phyloP scores from a whole-genome alignment of 2,329 filamentous ascomycete species.

The Talaromyces sp. region DNA sequence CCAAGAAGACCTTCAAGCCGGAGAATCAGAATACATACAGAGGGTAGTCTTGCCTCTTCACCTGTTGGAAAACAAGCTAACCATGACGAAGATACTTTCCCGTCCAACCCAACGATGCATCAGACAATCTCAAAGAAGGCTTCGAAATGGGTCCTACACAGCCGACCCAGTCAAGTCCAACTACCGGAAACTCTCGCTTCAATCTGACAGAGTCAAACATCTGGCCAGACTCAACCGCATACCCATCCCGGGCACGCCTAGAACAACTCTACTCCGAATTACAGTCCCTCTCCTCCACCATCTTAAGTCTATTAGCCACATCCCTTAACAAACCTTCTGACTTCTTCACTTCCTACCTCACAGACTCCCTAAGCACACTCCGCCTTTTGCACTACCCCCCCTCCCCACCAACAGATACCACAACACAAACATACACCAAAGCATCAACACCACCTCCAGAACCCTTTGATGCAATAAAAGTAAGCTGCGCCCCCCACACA shows the following conservation, averaged over 20 bases:
- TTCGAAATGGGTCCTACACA: conserved; percentile 44
- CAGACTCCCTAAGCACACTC: conserved; percentile 43
- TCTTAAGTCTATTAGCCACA: conserved; percentile 41
- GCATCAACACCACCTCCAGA: conserved; percentile 10
- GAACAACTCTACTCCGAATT: conserved; percentile 42
- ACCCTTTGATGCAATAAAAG: conserved; percentile 19
- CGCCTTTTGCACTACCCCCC: conserved; percentile 46
- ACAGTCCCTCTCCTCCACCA: conserved; percentile 36
- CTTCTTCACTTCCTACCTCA: conserved; percentile 44
- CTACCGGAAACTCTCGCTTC: conserved; percentile 27
- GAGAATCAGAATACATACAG: conserved; percentile 46
- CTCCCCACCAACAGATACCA: not conserved
- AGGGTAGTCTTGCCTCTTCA: conserved; percentile 27
- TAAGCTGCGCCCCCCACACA: conserved; percentile 33
- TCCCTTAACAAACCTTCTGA: conserved; percentile 37
- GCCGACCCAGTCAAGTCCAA: conserved; percentile 12
- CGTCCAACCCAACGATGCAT: conserved; percentile 36
- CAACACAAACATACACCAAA: not conserved
- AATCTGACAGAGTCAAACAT: conserved; percentile 43
- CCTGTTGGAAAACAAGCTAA: not conserved
- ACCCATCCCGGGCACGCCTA: conserved; percentile 28
- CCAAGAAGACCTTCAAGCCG: conserved; percentile 43
- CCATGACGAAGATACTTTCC: conserved; percentile 43
- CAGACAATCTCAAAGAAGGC: conserved; percentile 47
- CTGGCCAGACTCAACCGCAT: conserved; percentile 32